A percentile compares a stretch with the other conserved stretches of the same genome.
These are phyloP conservation scores for Apiospora marii DNA, from an alignment of 2,329 filamentous ascomycete species.

Conservation along the genomic window DNA sequence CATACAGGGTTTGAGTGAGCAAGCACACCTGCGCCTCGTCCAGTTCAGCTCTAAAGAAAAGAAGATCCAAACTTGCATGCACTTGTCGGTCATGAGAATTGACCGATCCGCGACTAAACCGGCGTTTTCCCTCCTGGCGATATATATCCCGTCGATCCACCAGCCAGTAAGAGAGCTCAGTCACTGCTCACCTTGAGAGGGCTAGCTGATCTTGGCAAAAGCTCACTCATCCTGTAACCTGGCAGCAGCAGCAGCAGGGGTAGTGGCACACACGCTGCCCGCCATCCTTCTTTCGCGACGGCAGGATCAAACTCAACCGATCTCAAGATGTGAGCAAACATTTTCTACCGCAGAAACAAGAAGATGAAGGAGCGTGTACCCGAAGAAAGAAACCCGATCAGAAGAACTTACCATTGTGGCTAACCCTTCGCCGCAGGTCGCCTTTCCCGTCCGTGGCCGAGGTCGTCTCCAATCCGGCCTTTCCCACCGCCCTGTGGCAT, in stretches of 20 bases:
- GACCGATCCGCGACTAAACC: neutral
- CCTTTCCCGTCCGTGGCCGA: slow-evolving; percentile 39
- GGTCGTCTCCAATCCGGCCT: slow-evolving; percentile 66
- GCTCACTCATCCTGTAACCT: neutral
- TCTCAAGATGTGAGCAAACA: slow-evolving; percentile 9
- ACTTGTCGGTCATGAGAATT: neutral
- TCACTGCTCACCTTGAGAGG: neutral
- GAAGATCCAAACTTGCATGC: neutral
- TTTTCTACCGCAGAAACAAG: neutral
- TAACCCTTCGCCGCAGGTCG: neutral
- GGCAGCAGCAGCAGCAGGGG: no score
- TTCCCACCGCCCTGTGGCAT: slow-evolving; percentile 70
- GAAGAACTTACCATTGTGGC: neutral
- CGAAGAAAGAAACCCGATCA: neutral
- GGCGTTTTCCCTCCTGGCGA: neutral
- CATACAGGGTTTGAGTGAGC: slow-evolving; percentile 11
- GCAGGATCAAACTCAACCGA: slow-evolving; percentile 20
- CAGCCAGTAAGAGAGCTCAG: neutral
- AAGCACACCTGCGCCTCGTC: neutral
- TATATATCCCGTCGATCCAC: neutral
- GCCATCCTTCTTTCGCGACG: neutral
- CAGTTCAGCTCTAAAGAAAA: neutral
- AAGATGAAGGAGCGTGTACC: neutral
- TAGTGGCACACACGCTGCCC: neutral
- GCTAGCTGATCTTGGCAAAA: neutral